Conservation (phyloP, 179 eudicot species). For the Corrigiola litoralis region DNA sequence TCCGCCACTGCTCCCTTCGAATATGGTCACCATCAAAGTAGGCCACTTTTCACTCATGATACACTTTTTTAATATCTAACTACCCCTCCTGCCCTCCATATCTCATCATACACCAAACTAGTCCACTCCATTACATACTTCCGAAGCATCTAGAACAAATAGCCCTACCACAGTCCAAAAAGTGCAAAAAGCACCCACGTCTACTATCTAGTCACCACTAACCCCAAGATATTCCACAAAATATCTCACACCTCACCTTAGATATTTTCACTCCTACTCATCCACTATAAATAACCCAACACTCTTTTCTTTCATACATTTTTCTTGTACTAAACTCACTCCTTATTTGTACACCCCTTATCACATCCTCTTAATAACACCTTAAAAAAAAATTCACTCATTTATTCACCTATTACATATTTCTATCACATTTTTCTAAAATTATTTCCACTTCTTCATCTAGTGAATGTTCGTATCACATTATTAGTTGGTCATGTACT, state of each 20-base stretch:
- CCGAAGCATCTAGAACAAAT: constrained; percentile 23
- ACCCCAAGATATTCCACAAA: constrained; percentile 21
- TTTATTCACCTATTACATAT: no score
- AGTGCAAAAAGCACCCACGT: constrained; percentile 10
- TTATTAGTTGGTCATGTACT: no score
- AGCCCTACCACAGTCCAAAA: background rate
- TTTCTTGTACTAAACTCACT: background rate
- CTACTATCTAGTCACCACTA: constrained; percentile 17
- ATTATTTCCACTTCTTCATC: no score
- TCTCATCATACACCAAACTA: no score
- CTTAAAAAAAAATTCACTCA: no score
- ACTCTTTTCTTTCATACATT: background rate
- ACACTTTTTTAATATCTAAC: no score
- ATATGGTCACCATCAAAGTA: background rate
- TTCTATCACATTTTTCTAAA: no score
- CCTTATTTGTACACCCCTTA: no score
- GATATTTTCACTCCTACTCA: constrained; percentile 10
- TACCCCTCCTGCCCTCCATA: background rate
- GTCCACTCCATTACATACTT: background rate
- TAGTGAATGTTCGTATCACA: no score
- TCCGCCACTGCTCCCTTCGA: no score
- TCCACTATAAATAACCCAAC: background rate
- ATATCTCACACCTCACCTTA: constrained; percentile 12
- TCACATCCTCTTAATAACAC: no score
- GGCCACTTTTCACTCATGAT: no score